These are phyloP conservation scores for Penicillium salamii DNA, from an alignment of 495 filamentous ascomycete genomes.

Conservation along the genomic window DNA sequence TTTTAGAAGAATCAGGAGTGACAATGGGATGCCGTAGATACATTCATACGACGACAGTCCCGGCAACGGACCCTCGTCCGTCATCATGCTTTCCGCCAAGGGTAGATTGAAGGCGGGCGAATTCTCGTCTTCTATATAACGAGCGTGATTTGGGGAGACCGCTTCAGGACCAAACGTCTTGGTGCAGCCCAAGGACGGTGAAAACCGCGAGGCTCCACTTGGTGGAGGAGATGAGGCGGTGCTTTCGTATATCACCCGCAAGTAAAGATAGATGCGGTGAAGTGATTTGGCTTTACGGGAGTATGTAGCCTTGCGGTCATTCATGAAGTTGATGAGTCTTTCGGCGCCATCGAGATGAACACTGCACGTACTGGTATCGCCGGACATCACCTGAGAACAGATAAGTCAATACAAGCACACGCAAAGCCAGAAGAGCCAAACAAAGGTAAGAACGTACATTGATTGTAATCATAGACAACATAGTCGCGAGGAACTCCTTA, in stretches of 20 bases:
- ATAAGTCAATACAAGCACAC: too few relatives aligned
- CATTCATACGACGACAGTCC: background rate
- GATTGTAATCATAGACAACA: background rate
- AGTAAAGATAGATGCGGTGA: constrained; percentile 4
- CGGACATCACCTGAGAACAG: constrained; percentile 8
- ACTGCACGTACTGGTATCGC: constrained; percentile 2
- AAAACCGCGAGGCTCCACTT: background rate
- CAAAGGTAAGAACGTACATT: background rate
- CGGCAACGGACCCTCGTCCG: background rate
- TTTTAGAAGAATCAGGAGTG: background rate
- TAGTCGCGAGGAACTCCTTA: background rate
- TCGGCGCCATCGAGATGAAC: constrained; percentile 4
- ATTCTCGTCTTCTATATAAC: background rate
- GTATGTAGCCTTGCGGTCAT: background rate
- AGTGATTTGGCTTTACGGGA: constrained; percentile 3
- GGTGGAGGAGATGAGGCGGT: background rate
- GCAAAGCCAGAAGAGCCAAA: background rate
- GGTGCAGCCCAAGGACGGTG: background rate
- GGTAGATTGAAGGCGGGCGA: background rate
- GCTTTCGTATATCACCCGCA: constrained; percentile 3
- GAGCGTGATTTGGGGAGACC: background rate
- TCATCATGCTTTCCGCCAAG: background rate
- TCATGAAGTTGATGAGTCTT: constrained; percentile 1
- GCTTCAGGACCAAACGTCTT: background rate
- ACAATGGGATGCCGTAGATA: constrained; percentile 2